Conservation (phyloP, 805 yeast species). For the Torulaspora maleeae region DNA sequence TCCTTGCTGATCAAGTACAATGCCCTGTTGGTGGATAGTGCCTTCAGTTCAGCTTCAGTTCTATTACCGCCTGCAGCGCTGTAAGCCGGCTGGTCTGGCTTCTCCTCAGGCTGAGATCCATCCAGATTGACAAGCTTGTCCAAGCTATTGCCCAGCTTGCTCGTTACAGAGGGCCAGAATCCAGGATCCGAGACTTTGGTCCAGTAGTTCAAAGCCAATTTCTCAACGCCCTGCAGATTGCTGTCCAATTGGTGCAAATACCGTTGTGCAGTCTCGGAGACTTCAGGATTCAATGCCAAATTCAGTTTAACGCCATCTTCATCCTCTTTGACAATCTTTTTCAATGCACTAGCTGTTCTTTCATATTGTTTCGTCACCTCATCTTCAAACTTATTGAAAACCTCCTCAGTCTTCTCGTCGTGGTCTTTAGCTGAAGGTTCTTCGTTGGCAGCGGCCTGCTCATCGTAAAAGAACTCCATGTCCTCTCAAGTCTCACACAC, state of each 20-base stretch:
- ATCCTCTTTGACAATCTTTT: conserved; percentile 19
- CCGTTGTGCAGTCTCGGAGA: conserved; percentile 47
- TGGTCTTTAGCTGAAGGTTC: not conserved
- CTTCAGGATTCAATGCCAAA: conserved; percentile 23
- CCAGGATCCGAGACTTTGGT: conserved; percentile 24
- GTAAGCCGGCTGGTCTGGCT: conserved; percentile 26
- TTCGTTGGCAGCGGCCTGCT: conserved; percentile 21
- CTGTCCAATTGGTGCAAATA: conserved; percentile 68
- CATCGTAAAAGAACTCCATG: conserved; percentile 33
- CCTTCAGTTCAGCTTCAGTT: conserved; percentile 58
- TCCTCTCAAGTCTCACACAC: not conserved
- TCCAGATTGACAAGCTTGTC: conserved; percentile 22
- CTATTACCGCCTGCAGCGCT: conserved; percentile 49
- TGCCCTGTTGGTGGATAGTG: conserved; percentile 47
- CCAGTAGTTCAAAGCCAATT: conserved; percentile 50
- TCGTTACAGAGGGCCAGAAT: conserved; percentile 30
- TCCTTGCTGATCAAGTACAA: conserved; percentile 37
- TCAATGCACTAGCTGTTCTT: conserved; percentile 24
- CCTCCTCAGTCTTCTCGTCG: conserved; percentile 49
- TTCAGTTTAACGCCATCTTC: conserved; percentile 29
- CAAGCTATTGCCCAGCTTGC: conserved; percentile 19
- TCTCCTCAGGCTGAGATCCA: conserved; percentile 1
- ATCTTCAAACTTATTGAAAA: conserved; percentile 47
- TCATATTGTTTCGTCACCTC: conserved; percentile 41
- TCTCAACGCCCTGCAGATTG: conserved; percentile 70